phyloP scores from a whole-genome alignment of 208 protist species.

The Acanthamoeba quina region DNA sequence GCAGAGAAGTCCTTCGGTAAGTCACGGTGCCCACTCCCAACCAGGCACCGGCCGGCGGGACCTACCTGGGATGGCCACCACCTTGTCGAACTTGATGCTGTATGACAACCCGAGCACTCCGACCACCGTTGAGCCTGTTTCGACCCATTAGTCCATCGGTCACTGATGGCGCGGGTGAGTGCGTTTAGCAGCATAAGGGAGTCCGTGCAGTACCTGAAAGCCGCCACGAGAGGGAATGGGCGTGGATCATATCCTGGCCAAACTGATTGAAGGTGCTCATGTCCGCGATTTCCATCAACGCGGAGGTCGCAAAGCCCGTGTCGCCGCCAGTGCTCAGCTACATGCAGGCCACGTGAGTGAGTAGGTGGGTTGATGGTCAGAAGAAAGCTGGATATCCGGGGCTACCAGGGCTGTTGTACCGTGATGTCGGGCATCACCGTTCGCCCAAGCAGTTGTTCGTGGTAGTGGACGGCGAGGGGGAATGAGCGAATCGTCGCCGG shows the following conservation, averaged over 20 bases:
- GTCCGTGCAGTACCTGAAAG: neutral
- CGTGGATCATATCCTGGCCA: constrained; percentile 34
- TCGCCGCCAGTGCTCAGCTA: neutral
- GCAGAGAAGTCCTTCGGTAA: too few species aligned
- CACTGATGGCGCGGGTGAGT: neutral
- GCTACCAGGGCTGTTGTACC: neutral
- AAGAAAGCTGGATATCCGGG: neutral
- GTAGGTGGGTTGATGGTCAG: neutral
- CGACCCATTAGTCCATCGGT: too few species aligned
- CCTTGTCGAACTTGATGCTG: neutral
- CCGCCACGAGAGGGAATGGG: neutral
- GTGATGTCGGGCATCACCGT: constrained; percentile 34
- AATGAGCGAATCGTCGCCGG: constrained; percentile 15
- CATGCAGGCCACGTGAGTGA: neutral
- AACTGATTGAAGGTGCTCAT: constrained; percentile 29
- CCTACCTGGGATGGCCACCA: constrained; percentile 16
- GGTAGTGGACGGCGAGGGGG: neutral
- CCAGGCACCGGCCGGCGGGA: too few species aligned
- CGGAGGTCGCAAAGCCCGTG: neutral
- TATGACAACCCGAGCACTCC: constrained; percentile 7
- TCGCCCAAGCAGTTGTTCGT: neutral
- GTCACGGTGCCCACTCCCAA: too few species aligned
- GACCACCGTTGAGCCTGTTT: neutral
- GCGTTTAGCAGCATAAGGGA: neutral
- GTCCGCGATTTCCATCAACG: neutral